These are phyloP conservation scores for Vinca minor DNA, from an alignment of 257 asterid genomes.

Conservation along the genomic window DNA sequence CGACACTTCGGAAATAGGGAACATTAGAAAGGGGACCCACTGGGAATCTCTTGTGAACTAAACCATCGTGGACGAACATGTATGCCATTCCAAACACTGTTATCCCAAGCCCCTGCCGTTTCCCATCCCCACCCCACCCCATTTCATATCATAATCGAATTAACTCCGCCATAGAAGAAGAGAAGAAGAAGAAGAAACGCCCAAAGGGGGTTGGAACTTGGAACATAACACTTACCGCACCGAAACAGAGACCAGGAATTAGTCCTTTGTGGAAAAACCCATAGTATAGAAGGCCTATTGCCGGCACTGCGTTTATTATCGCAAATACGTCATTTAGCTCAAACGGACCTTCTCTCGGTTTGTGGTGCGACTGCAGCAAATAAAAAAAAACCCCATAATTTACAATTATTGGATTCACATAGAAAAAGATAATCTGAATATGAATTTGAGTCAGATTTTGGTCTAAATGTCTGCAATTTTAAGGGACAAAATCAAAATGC, in stretches of 20 bases:
- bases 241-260: slow-evolving; percentile 94
- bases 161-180: background rate
- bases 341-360: slow-evolving; percentile 93
- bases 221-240: slow-evolving; percentile 66
- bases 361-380: slow-evolving; percentile 94
- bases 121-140: background rate
- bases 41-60: slow-evolving; percentile 85
- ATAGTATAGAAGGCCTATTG: slow-evolving; percentile 77
- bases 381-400: background rate
- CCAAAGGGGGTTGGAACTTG: too few relatives aligned
- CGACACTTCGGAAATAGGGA: slow-evolving; percentile 76
- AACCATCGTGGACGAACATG: slow-evolving; percentile 99
- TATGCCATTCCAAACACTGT: slow-evolving; percentile 95
- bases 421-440: too few relatives aligned
- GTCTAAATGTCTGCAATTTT: too few relatives aligned
- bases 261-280: slow-evolving; percentile 91
- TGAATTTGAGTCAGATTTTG: too few relatives aligned
- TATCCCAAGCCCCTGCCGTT: slow-evolving; percentile 79
- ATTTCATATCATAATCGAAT: too few relatives aligned
- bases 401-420: too few relatives aligned
- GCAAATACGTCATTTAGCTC: slow-evolving; percentile 94
- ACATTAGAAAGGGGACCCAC: slow-evolving; percentile 94
- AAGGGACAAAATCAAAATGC: too few relatives aligned
- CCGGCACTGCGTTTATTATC: slow-evolving; percentile 83
- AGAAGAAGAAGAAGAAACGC: background rate